These are phyloP conservation scores for Aurifilum marmelostoma DNA, from an alignment of 2,329 filamentous ascomycete species.

Conservation along the genomic window DNA sequence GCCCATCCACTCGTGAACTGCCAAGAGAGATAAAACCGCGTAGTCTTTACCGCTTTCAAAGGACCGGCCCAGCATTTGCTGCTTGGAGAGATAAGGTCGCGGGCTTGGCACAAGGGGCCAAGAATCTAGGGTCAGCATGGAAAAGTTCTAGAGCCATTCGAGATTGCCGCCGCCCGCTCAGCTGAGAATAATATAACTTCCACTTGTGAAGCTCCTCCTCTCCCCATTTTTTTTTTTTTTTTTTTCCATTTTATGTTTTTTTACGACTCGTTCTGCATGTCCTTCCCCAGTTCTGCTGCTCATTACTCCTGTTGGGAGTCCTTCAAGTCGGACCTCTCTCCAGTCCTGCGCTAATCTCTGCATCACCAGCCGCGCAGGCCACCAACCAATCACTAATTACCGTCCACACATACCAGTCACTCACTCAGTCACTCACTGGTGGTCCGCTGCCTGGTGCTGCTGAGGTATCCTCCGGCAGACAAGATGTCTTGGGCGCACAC, in stretches of 20 bases:
- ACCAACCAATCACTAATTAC: no score
- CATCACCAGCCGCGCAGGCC: no score
- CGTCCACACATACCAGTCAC: no score
- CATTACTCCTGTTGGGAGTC: no score
- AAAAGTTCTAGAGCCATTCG: not conserved
- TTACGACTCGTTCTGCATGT: no score
- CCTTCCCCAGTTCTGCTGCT: no score
- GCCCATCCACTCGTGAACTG: not conserved
- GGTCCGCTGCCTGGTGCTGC: not conserved
- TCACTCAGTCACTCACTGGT: not conserved
- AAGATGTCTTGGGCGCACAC: constrained; percentile 54
- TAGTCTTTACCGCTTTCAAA: not conserved
- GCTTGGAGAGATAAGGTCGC: constrained; percentile 1
- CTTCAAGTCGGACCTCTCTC: no score
- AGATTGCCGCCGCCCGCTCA: not conserved
- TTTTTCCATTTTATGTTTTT: not conserved
- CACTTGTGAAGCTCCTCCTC: no score
- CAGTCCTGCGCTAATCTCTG: no score
- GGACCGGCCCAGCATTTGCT: not conserved
- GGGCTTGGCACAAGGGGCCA: not conserved
- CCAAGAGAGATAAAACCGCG: not conserved
- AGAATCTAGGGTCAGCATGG: not conserved
- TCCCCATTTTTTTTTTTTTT: not conserved
- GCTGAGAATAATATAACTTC: not conserved
- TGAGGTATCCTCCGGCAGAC: not conserved